Evolutionary conservation across 306 rosid genomes (phyloP), one percentile per base, ranked within the genome.

Genomic region (Pueraria montana): DNA sequence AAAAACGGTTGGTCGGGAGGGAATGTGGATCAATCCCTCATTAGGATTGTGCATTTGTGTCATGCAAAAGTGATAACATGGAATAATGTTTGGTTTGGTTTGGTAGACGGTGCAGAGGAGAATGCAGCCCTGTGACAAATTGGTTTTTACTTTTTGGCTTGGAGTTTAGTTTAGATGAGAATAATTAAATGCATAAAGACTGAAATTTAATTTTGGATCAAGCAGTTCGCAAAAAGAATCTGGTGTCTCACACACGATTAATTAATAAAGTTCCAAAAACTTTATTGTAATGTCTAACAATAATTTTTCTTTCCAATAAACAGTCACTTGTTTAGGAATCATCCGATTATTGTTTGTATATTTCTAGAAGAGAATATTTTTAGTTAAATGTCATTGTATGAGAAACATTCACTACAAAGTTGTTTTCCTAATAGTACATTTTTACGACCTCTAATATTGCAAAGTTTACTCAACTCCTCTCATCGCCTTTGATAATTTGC

Each of bases 1-100:
- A 80, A 43, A 67, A 82, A 69, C 73, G 78, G 80, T 77, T 82
- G 89, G 79, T 48, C 48, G 72, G 13, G 74, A 69, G 69, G 64
- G 64, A 72, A 56, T 58, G 14, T 76, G 45, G 26, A 78, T 78
- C 21, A 66, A 78, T 81, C 78, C 79, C 79, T 75, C 61, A 58
- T 56, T 67, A 56, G 26, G 40, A 24, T 7, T 11, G 30, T 59
- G 11, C 32, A 59, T 61, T 21, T 63, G 11, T 65, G 71, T 34
- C 9, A 50, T 40, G 32, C 49, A 53, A 53, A 73, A 83, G 5
- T 4, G 11, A 24, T 6, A 27, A 34, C 50, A 63, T 14, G 12
- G 32, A 71, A 26, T 23, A 27, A 20, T 11, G 32, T 2, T 73
- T 34, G 46, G 24, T 42, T 45, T n/a, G 46, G 24, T 42, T 45